Base-by-base conservation (phyloP, 2,329 filamentous ascomycete genomes). In the Ceratocystis lukuohia region DNA sequence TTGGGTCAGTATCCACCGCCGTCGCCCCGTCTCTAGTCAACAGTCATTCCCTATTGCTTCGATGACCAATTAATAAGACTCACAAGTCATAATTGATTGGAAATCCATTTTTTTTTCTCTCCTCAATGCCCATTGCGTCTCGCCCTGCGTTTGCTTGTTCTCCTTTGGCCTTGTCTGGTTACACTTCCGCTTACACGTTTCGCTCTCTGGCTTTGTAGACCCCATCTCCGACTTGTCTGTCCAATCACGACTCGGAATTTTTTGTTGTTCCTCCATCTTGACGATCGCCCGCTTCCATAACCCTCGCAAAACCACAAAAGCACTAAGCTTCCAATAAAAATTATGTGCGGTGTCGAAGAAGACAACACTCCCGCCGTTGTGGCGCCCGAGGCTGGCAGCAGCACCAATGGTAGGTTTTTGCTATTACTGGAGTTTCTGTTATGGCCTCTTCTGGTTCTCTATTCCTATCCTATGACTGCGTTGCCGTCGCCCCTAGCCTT, bases 311-410 rank as follows among this genome's bases (percentile, higher is more conserved):
- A 41, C 12, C 37, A 41, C 10, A 41, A 41, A 41, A 41, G 37
- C 37, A 41, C 37, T 41, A 41, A 5, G 12, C 10, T 15, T 41
- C 12, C 37, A 41, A 41, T 3, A 41, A 41, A 61, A 59, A 68
- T 20, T 50, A 68, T 68, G 66, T 68, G 66, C 61, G 61, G 66
- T 37, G 61, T 30, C 59, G 64, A 68, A 59, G 64, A 68, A 63
- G 66, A 68, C 57, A 68, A 66, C 50, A 68, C 66, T 30, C 63
- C 64, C 33, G 56, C 64, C 25, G 30, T 59, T 41, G 65, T 64
- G 41, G 63, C 66, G 22, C 59, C 65, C 30, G 30, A 56, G 41
- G 44, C 62, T 44, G 41, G 46, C 10, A 50, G 57, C 45, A 50
- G 48, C 25, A 45, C n/a, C 15, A 48, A 68, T 17, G 64, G 66